phyloP scores from a whole-genome alignment of 768 basidiomycete species.

The Tephrocybe rancida region DNA sequence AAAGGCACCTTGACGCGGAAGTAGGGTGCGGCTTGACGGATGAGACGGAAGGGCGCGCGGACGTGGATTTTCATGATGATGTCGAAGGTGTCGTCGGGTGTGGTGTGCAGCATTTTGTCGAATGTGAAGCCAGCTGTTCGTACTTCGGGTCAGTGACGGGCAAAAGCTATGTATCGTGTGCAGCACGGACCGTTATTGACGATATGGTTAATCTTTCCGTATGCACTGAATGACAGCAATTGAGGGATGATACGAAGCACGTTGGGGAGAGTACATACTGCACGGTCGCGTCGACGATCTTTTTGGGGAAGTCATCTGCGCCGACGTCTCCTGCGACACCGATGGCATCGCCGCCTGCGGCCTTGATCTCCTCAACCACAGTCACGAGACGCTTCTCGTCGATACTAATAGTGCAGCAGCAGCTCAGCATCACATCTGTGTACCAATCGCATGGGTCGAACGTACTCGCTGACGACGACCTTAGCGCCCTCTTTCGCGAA shows the following conservation, averaged over 20 bases:
- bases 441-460: constrained; percentile 2
- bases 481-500: constrained; percentile 88
- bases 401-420: constrained; percentile 47
- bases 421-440: neutral
- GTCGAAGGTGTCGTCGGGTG: constrained; percentile 80
- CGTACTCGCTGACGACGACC: constrained; percentile 82
- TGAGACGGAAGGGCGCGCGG: constrained; percentile 82
- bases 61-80: constrained; percentile 86
- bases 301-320: constrained; percentile 82
- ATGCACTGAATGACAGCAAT: constrained; percentile 48
- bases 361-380: constrained; percentile 75
- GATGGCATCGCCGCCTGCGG: constrained; percentile 72
- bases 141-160: neutral
- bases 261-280: constrained; percentile 47
- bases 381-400: constrained; percentile 67
- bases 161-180: neutral
- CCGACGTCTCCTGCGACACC: constrained; percentile 80
- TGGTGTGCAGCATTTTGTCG: constrained; percentile 89
- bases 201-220: constrained; percentile 86
- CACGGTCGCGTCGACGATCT: constrained; percentile 74
- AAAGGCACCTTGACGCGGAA: constrained; percentile 68
- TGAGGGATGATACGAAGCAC: neutral
- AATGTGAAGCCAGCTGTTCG: constrained; percentile 70
- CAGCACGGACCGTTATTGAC: constrained; percentile 70
- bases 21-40: constrained; percentile 83